Conservation (phyloP, 805 yeast genomes). For the Suhomyces sp. region DNA sequence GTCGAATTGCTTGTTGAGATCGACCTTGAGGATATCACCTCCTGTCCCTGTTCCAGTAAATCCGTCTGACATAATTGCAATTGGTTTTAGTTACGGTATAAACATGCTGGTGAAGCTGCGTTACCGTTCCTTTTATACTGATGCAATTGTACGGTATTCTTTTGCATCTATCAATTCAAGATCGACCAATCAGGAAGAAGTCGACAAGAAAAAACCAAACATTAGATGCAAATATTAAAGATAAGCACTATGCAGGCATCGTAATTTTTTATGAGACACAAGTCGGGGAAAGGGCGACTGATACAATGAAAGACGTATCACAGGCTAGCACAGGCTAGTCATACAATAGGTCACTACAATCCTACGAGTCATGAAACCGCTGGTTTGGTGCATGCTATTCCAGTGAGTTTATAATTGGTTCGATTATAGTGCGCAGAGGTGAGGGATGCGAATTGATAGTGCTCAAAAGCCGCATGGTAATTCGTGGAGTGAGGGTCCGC, state of each 20-base stretch:
- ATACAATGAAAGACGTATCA: background rate
- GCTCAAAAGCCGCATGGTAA: background rate
- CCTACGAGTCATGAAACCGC: background rate
- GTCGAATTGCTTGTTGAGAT: slow-evolving; percentile 69
- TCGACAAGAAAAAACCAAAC: background rate
- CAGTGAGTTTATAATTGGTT: background rate
- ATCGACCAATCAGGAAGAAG: background rate
- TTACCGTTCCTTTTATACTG: background rate
- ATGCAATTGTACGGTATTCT: background rate
- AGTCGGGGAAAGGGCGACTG: background rate
- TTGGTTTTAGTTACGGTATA: background rate
- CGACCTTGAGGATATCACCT: slow-evolving; percentile 71
- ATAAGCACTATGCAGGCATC: slow-evolving; percentile 3
- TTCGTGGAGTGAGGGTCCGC: background rate
- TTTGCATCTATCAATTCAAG: background rate
- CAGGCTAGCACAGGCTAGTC: background rate
- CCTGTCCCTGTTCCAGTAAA: slow-evolving; percentile 66
- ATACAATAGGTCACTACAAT: background rate
- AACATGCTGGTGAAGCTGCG: background rate
- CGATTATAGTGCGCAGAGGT: background rate
- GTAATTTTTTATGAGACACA: background rate
- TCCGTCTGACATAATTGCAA: slow-evolving; percentile 10
- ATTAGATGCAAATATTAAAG: background rate
- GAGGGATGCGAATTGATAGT: background rate
- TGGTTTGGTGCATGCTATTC: background rate